Evolutionary conservation across 768 basidiomycete species (phyloP).

Genomic region (Gautieria morchelliformis): DNA sequence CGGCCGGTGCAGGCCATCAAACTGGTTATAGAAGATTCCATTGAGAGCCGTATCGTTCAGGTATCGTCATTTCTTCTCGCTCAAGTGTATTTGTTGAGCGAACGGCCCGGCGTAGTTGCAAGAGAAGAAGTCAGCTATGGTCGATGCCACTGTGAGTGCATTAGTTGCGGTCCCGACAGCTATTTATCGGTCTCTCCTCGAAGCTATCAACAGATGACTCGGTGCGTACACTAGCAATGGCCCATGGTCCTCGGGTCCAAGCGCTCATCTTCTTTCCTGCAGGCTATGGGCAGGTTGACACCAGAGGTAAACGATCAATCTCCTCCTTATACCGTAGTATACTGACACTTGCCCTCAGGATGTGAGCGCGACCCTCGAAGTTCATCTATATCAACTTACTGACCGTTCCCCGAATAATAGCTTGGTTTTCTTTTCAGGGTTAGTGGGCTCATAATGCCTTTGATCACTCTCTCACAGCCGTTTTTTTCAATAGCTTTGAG

Average conservation of each 20-base stretch:
- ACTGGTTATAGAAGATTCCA: constrained; percentile 90
- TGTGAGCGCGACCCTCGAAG: constrained; percentile 16
- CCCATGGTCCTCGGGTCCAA: neutral
- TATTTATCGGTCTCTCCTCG: constrained; percentile 12
- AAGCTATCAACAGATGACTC: constrained; percentile 67
- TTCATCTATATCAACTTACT: neutral
- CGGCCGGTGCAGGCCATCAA: constrained; percentile 92
- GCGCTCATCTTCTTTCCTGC: constrained; percentile 13
- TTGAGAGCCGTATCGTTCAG: constrained; percentile 91
- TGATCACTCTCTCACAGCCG: neutral
- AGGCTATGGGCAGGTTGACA: constrained; percentile 91
- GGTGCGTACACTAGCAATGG: constrained; percentile 28
- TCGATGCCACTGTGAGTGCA: constrained; percentile 59
- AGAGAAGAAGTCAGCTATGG: constrained; percentile 95
- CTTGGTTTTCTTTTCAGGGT: constrained; percentile 53
- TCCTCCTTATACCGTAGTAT: constrained; percentile 27
- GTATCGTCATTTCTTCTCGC: constrained; percentile 21
- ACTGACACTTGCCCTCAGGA: constrained; percentile 3
- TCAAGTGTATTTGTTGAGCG: neutral
- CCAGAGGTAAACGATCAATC: constrained; percentile 34
- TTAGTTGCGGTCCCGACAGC: neutral
- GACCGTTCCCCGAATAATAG: constrained; percentile 19
- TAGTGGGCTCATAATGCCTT: constrained; percentile 13
- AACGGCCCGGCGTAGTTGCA: constrained; percentile 45
- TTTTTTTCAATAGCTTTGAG: no score